phyloP scores from a whole-genome alignment of 129 eudicot species.

The Silybum marianum region DNA sequence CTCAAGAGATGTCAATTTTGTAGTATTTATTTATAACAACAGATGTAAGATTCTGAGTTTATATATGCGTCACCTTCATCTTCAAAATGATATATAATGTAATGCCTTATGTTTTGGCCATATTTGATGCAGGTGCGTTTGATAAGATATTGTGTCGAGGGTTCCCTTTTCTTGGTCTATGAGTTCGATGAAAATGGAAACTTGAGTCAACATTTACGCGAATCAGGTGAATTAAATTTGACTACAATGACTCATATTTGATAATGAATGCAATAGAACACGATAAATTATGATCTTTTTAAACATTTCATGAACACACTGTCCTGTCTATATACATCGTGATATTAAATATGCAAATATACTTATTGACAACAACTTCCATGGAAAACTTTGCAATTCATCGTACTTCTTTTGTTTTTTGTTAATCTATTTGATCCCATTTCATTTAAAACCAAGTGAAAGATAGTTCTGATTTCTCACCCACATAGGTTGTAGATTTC shows the following conservation, averaged over 20 bases:
- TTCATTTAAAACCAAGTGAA: slow-evolving; percentile 10
- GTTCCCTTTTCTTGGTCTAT: slow-evolving; percentile 85
- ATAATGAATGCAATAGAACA: background rate
- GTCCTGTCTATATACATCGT: slow-evolving; percentile 98
- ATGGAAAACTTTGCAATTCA: slow-evolving; percentile 60
- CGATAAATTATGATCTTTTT: background rate
- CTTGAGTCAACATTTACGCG: slow-evolving; percentile 86
- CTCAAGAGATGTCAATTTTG: background rate
- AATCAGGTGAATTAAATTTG: slow-evolving; percentile 55
- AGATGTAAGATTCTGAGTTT: background rate
- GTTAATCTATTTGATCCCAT: too few relatives aligned
- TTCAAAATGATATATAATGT: background rate
- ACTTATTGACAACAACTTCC: slow-evolving; percentile 85
- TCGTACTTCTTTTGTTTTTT: background rate
- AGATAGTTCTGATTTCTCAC: slow-evolving; percentile 15
- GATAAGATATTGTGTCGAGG: slow-evolving; percentile 93
- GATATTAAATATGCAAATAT: slow-evolving; percentile 98
- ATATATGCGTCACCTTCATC: too few relatives aligned
- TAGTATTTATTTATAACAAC: background rate
- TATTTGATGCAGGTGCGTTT: slow-evolving; percentile 74
- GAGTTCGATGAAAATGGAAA: slow-evolving; percentile 91
- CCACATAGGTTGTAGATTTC: slow-evolving; percentile 87
- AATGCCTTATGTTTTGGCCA: background rate
- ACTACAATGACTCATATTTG: background rate
- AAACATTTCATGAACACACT: slow-evolving; percentile 70